Evolutionary conservation across 352 stramenopile genomes (phyloP).

Genomic region (Phytophthora niederhauseri): DNA sequence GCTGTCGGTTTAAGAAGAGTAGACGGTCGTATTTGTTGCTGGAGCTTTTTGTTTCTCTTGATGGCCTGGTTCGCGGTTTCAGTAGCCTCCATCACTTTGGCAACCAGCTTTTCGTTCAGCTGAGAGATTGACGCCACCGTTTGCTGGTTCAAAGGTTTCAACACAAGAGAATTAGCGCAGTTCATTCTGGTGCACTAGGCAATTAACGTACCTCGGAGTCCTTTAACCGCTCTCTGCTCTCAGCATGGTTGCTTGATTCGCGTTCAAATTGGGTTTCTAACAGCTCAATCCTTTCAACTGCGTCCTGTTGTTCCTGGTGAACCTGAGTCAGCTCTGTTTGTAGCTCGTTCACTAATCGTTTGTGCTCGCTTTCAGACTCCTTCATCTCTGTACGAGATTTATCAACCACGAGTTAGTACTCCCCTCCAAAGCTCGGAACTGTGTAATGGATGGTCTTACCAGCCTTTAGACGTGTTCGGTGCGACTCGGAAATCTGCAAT

Average conservation of each 20-base stretch:
- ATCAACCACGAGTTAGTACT: conserved; percentile 3
- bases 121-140: conserved; percentile 68
- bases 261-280: conserved; percentile 48
- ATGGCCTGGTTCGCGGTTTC: conserved; percentile 56
- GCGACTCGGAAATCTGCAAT: conserved; percentile 51
- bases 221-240: conserved; percentile 51
- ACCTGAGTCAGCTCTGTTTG: conserved; percentile 36
- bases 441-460: conserved; percentile 27
- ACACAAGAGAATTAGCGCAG: neutral
- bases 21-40: conserved; percentile 53
- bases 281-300: conserved; percentile 41
- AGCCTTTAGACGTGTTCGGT: conserved; percentile 38
- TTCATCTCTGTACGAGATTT: conserved; percentile 43
- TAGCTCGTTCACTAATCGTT: conserved; percentile 40
- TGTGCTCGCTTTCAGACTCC: conserved; percentile 35
- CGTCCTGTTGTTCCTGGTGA: conserved; percentile 34
- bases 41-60: conserved; percentile 65
- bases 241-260: conserved; percentile 49
- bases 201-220: conserved; percentile 54
- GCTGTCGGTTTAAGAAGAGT: conserved; percentile 60
- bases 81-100: conserved; percentile 66
- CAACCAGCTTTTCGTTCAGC: conserved; percentile 74
- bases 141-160: conserved; percentile 40
- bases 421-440: neutral
- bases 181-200: neutral